Evolutionary conservation across 371 early-diverging fungal species (phyloP).

Genomic region (Funneliformis caledonium): DNA sequence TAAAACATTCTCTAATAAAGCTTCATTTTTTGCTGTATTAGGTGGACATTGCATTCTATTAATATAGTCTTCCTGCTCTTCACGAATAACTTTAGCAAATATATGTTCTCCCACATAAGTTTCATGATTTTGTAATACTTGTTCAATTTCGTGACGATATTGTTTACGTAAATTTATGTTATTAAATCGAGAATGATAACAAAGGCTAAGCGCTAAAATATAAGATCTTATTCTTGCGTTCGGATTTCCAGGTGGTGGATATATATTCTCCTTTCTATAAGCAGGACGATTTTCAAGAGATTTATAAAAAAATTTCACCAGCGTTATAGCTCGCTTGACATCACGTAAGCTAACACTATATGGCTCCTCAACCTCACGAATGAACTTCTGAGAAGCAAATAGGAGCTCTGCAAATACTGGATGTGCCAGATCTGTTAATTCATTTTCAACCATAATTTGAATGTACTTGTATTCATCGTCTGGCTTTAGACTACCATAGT

Average conservation of each 20-base stretch:
- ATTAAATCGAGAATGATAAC: conserved; percentile 30
- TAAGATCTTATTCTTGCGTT: background rate
- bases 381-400: conserved; percentile 30
- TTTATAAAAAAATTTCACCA: conserved; percentile 5
- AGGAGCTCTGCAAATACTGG: conserved; percentile 7
- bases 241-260: background rate
- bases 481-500: conserved; percentile 29
- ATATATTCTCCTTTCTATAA: background rate
- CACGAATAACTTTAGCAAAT: background rate
- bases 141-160: background rate
- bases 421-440: background rate
- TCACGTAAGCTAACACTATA: conserved; percentile 39
- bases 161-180: background rate
- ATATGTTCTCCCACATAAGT: background rate
- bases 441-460: conserved; percentile 24
- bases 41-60: conserved; percentile 26
- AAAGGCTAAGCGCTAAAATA: conserved; percentile 26
- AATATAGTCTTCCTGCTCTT: conserved; percentile 31
- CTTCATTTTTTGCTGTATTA: conserved; percentile 24
- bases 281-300: background rate
- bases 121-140: background rate
- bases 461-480: conserved; percentile 39
- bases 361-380: conserved; percentile 30
- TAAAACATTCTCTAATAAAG: conserved; percentile 36
- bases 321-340: conserved; percentile 34